phyloP scores from a whole-genome alignment of 495 filamentous ascomycete species.

The Xylona heveae region DNA sequence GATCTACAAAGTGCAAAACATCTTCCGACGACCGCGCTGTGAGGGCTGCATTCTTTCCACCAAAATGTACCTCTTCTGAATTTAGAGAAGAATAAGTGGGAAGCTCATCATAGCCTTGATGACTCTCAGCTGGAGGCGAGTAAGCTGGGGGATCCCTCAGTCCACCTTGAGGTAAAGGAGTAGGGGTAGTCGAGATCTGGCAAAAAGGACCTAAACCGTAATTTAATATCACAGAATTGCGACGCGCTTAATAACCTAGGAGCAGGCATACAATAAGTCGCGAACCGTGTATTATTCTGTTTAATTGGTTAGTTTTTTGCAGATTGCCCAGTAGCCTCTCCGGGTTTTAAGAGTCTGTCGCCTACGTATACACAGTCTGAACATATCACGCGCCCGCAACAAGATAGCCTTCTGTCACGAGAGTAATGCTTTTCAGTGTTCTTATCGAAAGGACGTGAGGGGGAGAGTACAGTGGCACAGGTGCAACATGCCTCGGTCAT shows the following conservation, averaged over 20 bases:
- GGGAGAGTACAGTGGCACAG: constrained; percentile 35
- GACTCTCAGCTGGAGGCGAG: constrained; percentile 17
- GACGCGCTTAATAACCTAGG: neutral
- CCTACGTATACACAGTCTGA: constrained; percentile 39
- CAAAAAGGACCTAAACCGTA: constrained; percentile 25
- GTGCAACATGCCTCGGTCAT: constrained; percentile 40
- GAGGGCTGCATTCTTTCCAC: constrained; percentile 11
- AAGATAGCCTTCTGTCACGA: constrained; percentile 29
- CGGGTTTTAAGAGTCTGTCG: neutral
- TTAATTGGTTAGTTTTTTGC: neutral
- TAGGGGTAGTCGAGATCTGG: constrained; percentile 27
- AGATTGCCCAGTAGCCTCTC: neutral
- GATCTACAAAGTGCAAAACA: constrained; percentile 45
- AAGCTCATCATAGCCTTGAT: constrained; percentile 12
- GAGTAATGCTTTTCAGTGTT: constrained; percentile 29
- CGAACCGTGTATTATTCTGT: constrained; percentile 45
- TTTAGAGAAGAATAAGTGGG: constrained; percentile 9
- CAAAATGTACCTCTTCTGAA: constrained; percentile 7
- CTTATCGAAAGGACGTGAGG: constrained; percentile 18
- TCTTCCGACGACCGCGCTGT: constrained; percentile 26
- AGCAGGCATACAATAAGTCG: constrained; percentile 33
- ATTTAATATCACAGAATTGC: constrained; percentile 1
- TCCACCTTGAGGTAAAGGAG: constrained; percentile 26
- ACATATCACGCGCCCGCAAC: constrained; percentile 48
- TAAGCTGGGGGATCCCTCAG: constrained; percentile 37